Conservation (phyloP, 2,329 filamentous ascomycete genomes). For the Phaeosphaeria sp. region DNA sequence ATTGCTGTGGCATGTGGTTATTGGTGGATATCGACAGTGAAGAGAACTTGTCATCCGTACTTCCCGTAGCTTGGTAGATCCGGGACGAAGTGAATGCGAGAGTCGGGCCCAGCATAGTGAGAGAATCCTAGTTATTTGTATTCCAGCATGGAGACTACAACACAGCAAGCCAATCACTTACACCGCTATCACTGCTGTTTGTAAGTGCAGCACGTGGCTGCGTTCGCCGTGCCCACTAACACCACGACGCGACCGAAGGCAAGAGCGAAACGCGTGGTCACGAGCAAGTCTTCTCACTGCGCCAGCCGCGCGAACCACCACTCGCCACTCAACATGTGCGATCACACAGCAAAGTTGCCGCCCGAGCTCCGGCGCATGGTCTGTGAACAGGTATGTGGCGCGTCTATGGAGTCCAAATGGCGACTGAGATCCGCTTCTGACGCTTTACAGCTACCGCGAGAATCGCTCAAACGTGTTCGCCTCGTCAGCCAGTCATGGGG, state of each 20-base stretch:
- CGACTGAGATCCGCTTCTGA: too few relatives aligned
- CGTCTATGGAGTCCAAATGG: too few relatives aligned
- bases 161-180: too few relatives aligned
- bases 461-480: neutral
- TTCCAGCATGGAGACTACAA: too few relatives aligned
- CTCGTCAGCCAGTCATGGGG: constrained; percentile 1
- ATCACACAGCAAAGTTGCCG: neutral
- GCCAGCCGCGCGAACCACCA: neutral
- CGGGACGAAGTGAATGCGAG: too few relatives aligned
- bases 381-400: neutral
- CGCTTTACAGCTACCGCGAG: neutral
- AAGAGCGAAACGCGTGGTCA: neutral
- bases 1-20: too few relatives aligned
- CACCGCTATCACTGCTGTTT: neutral
- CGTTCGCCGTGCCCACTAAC: neutral
- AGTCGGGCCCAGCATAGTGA: too few relatives aligned
- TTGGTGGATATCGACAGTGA: too few relatives aligned
- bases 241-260: neutral
- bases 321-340: neutral
- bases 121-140: too few relatives aligned
- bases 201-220: neutral
- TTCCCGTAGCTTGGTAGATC: too few relatives aligned
- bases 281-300: neutral
- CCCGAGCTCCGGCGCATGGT: constrained; percentile 1
- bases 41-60: too few relatives aligned